Evolutionary conservation across 1,284 basidiomycete genomes (phyloP).

Genomic region (Lentinula novae-zelandiae): DNA sequence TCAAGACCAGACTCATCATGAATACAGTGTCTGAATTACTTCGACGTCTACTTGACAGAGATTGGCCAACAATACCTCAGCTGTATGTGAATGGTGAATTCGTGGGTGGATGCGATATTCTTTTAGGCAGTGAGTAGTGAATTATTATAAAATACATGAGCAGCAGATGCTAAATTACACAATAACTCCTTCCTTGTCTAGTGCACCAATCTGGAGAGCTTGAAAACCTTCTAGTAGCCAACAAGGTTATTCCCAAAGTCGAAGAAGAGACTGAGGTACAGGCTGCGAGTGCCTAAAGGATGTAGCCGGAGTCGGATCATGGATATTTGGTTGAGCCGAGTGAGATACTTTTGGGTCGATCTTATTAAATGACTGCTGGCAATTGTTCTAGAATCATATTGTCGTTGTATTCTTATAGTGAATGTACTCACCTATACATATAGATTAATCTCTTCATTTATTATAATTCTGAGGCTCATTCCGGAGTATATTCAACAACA

Average conservation of each 20-base stretch:
- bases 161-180: not conserved
- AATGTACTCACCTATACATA: constrained; percentile 9
- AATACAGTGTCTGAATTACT: not conserved
- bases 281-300: constrained; percentile 1
- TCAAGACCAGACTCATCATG: not conserved
- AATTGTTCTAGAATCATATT: not conserved
- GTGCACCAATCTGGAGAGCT: constrained; percentile 98
- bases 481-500: constrained; percentile 36
- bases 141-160: constrained; percentile 3
- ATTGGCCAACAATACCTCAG: constrained; percentile 98
- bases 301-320: not conserved
- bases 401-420: constrained; percentile 1
- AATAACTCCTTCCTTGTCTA: constrained; percentile 25
- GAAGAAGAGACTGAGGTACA: not conserved
- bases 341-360: not conserved
- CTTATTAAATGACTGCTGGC: not conserved
- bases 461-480: not conserved
- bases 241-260: constrained; percentile 53
- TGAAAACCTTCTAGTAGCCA: constrained; percentile 76
- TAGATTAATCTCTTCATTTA: not conserved
- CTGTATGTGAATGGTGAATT: constrained; percentile 95
- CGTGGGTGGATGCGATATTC: constrained; percentile 94
- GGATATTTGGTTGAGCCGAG: not conserved
- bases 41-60: constrained; percentile 42
- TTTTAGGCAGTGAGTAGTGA: constrained; percentile 77